These are phyloP conservation scores for Psilocybe sp. DNA, from an alignment of 768 basidiomycete species.

Conservation along the genomic window DNA sequence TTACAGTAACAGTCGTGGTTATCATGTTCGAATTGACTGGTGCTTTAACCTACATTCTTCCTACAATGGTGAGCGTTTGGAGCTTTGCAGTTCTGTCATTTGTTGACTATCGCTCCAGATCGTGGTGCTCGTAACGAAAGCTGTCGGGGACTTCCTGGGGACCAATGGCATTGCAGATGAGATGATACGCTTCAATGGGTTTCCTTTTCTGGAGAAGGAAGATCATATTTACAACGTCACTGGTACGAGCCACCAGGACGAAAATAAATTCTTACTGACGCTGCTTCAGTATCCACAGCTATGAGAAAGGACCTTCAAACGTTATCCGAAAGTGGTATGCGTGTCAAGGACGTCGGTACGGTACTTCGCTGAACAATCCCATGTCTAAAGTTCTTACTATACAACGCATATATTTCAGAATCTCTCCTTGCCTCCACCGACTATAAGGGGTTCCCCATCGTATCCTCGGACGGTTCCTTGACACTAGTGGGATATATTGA, in stretches of 20 bases:
- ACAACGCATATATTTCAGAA: constrained; percentile 43
- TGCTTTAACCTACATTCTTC: constrained; percentile 93
- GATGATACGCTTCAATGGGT: constrained; percentile 96
- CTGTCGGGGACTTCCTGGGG: constrained; percentile 92
- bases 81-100: background rate
- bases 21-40: constrained; percentile 99
- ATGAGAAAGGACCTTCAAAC: constrained; percentile 83
- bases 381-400: background rate
- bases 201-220: constrained; percentile 94
- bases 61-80: constrained; percentile 76
- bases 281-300: constrained; percentile 70
- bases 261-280: constrained; percentile 4
- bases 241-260: constrained; percentile 45
- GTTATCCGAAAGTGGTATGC: constrained; percentile 73
- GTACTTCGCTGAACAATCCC: background rate
- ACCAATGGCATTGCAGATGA: constrained; percentile 95
- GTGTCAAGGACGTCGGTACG: constrained; percentile 78
- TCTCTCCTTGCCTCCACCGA: constrained; percentile 64
- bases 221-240: constrained; percentile 90
- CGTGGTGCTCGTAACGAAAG: constrained; percentile 93
- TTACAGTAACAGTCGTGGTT: constrained; percentile 96
- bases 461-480: constrained; percentile 55
- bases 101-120: constrained; percentile 54
- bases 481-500: constrained; percentile 87
- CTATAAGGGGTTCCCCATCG: constrained; percentile 91